Conservation (phyloP, 352 stramenopile genomes). For the Phytophthora foliorum region DNA sequence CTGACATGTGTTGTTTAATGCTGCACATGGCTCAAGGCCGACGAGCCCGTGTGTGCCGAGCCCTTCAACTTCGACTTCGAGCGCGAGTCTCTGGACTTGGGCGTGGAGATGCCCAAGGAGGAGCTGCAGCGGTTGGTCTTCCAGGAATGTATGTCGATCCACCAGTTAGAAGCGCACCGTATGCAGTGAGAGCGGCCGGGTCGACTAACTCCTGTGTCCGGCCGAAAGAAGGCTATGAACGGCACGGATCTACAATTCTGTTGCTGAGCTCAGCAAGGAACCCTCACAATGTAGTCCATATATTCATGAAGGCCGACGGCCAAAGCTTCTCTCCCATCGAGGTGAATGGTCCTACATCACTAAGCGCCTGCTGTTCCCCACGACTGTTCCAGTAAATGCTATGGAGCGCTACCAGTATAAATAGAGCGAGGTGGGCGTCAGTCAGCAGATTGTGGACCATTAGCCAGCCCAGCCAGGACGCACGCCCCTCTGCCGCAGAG, state of each 20-base stretch:
- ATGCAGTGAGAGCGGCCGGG: slow-evolving; percentile 52
- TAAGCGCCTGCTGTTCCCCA: too few species aligned
- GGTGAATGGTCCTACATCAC: slow-evolving; percentile 9
- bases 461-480: too few species aligned
- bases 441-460: background rate
- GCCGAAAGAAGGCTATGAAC: slow-evolving; percentile 17
- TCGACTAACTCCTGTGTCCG: background rate
- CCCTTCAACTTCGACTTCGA: slow-evolving; percentile 92
- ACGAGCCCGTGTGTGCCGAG: slow-evolving; percentile 87
- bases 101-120: slow-evolving; percentile 88
- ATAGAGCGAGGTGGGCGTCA: background rate
- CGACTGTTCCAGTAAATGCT: too few species aligned
- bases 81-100: slow-evolving; percentile 81
- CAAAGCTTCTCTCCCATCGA: background rate
- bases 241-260: slow-evolving; percentile 1
- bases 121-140: slow-evolving; percentile 87
- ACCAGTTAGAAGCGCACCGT: slow-evolving; percentile 74
- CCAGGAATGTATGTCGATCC: slow-evolving; percentile 79
- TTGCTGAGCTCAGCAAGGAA: slow-evolving; percentile 6
- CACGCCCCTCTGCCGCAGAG: too few species aligned
- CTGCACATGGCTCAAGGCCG: slow-evolving; percentile 47
- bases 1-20: background rate
- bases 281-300: slow-evolving; percentile 32
- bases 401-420: too few species aligned
- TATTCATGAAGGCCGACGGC: slow-evolving; percentile 23